A percentile compares a stretch with the other conserved stretches of the same genome.
Conservation (phyloP, 2,329 filamentous ascomycete species). For the Blumeriella jaapii region DNA sequence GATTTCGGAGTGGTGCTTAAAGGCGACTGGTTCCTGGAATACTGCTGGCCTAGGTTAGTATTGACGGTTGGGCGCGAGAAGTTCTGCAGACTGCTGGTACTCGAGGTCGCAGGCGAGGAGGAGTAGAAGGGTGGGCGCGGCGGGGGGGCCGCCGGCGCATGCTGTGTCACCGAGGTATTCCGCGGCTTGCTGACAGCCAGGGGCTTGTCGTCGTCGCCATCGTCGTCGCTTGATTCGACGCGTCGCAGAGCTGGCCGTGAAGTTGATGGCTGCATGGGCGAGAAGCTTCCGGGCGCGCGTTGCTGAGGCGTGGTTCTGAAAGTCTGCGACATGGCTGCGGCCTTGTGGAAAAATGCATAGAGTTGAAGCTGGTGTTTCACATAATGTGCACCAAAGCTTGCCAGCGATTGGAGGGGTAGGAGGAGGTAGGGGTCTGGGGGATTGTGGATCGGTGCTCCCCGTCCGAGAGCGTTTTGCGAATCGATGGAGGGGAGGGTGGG, state of each 20-base stretch:
- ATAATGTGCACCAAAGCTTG: background rate
- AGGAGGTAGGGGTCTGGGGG: background rate
- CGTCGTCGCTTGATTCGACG: slow-evolving; percentile 36
- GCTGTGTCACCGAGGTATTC: slow-evolving; percentile 18
- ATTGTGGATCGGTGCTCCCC: too few relatives aligned
- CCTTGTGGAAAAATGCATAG: background rate
- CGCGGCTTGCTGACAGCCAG: slow-evolving; percentile 38
- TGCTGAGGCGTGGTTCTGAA: slow-evolving; percentile 13
- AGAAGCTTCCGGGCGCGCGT: slow-evolving; percentile 26
- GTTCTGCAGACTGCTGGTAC: slow-evolving; percentile 37
- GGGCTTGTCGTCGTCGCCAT: slow-evolving; percentile 28
- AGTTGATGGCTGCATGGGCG: slow-evolving; percentile 26
- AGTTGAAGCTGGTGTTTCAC: background rate
- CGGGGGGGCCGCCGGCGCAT: slow-evolving; percentile 18
- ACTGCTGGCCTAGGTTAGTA: slow-evolving; percentile 6
- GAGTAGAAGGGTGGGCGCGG: slow-evolving; percentile 40
- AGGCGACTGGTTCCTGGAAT: slow-evolving; percentile 30
- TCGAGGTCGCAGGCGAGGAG: slow-evolving; percentile 36
- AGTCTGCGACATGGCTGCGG: slow-evolving; percentile 14
- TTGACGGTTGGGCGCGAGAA: slow-evolving; percentile 42
- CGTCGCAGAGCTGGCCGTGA: slow-evolving; percentile 31
- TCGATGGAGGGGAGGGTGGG: too few relatives aligned
- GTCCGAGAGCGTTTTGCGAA: too few relatives aligned
- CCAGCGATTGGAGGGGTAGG: too few relatives aligned
- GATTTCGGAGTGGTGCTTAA: slow-evolving; percentile 31